These are phyloP conservation scores for Beverwykella pulmonaria DNA, from an alignment of 495 filamentous ascomycete genomes.

Conservation along the genomic window DNA sequence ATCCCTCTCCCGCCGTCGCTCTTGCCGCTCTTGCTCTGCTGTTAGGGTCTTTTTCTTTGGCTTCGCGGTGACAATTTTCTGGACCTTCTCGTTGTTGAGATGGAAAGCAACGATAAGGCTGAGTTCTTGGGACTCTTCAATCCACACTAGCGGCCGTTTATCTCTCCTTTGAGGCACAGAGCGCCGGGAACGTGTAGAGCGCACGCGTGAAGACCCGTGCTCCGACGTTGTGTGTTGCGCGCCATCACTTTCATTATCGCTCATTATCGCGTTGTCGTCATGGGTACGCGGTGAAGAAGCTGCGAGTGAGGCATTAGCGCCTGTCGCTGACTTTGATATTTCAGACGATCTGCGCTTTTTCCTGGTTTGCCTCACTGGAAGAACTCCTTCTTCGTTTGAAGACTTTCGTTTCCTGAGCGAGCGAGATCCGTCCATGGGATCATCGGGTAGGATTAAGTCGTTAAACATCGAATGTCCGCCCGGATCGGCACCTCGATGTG, in stretches of 20 bases:
- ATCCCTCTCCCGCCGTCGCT: conserved; percentile 37
- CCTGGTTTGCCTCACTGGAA: conserved; percentile 38
- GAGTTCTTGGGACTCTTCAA: conserved; percentile 40
- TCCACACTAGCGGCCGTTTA: conserved; percentile 38
- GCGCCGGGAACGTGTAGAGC: conserved; percentile 45
- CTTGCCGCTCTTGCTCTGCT: conserved; percentile 38
- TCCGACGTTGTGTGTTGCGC: conserved; percentile 28
- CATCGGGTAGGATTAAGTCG: conserved; percentile 74
- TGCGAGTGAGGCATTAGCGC: conserved; percentile 19
- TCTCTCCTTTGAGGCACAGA: conserved; percentile 35
- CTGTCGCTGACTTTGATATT: conserved; percentile 16
- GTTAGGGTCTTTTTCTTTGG: conserved; percentile 53
- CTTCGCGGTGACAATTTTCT: conserved; percentile 58
- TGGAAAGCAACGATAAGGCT: conserved; percentile 63
- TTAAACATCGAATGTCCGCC: conserved; percentile 86
- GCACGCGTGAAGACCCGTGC: conserved; percentile 24
- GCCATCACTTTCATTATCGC: conserved; percentile 38
- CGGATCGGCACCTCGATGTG: conserved; percentile 67
- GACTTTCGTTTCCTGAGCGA: conserved; percentile 85
- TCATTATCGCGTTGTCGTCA: conserved; percentile 14
- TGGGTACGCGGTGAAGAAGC: conserved; percentile 29
- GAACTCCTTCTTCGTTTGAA: conserved; percentile 53
- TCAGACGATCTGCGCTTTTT: conserved; percentile 43
- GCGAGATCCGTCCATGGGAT: conserved; percentile 82
- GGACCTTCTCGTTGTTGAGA: conserved; percentile 61